phyloP scores from a whole-genome alignment of 2,329 filamentous ascomycete species.

The Aureobasidium sp. region DNA sequence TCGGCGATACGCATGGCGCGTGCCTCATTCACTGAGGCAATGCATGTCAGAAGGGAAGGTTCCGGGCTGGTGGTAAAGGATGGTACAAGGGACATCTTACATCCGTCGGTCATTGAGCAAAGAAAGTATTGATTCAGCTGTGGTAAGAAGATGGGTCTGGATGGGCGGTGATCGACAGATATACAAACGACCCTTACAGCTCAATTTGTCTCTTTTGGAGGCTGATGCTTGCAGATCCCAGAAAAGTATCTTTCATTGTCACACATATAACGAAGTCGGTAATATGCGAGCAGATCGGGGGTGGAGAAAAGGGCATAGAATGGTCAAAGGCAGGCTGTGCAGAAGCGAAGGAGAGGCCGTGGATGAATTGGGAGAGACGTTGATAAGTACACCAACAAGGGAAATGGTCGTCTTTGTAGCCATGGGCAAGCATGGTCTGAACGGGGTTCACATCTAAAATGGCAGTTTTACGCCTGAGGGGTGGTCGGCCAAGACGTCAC shows the following conservation, averaged over 20 bases:
- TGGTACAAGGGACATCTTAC: slow-evolving; percentile 32
- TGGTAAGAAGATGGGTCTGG: not conserved
- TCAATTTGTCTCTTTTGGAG: not conserved
- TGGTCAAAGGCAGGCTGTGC: not conserved
- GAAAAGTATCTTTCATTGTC: slow-evolving; percentile 5
- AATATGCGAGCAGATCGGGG: slow-evolving; percentile 1
- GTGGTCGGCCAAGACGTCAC: slow-evolving; percentile 7
- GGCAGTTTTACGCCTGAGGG: not conserved
- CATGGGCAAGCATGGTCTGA: not conserved
- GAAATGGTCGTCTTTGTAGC: slow-evolving; percentile 1
- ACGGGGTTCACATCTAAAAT: not conserved
- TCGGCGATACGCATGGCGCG: slow-evolving; percentile 54
- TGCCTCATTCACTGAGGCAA: slow-evolving; percentile 49
- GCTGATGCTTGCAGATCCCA: not conserved
- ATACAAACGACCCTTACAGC: slow-evolving; percentile 6
- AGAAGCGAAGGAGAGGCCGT: slow-evolving; percentile 7
- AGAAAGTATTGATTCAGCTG: not conserved
- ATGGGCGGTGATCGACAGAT: slow-evolving; percentile 10
- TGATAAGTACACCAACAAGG: slow-evolving; percentile 1
- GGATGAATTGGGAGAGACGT: slow-evolving; percentile 7
- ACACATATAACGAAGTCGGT: slow-evolving; percentile 6
- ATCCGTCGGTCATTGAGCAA: slow-evolving; percentile 46
- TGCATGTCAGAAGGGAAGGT: slow-evolving; percentile 3
- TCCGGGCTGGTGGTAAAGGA: slow-evolving; percentile 11
- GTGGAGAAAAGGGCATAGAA: not conserved